phyloP scores from a whole-genome alignment of 23 red algal genomes.

The Gracilariopsis chorda region DNA sequence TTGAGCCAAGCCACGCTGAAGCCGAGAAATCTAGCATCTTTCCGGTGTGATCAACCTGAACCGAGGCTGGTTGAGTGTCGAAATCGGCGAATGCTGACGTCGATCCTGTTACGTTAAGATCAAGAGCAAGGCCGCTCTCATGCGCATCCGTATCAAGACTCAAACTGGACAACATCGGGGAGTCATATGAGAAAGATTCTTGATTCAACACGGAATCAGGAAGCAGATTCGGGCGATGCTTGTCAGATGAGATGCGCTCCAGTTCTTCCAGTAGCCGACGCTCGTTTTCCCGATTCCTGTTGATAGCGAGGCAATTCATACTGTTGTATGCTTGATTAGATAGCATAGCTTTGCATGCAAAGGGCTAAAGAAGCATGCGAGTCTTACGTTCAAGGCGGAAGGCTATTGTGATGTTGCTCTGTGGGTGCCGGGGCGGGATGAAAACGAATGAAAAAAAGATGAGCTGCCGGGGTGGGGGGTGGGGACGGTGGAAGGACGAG shows the following conservation, averaged over 20 bases:
- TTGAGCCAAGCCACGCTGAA: neutral
- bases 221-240: neutral
- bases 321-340: neutral
- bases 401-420: neutral
- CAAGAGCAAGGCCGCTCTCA: neutral
- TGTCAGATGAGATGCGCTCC: slow-evolving; percentile 12
- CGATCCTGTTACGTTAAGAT: neutral
- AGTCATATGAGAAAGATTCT: neutral
- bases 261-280: neutral
- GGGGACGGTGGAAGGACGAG: neutral
- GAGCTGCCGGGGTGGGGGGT: neutral
- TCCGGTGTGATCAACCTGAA: slow-evolving; percentile 4
- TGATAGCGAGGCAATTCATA: neutral
- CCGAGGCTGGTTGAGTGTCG: neutral
- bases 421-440: neutral
- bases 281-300: slow-evolving; percentile 4
- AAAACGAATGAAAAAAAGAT: neutral
- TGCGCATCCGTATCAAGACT: neutral
- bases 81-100: neutral
- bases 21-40: neutral
- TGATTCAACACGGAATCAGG: neutral
- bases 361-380: neutral
- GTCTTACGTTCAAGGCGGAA: neutral
- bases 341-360: neutral
- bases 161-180: neutral